Evolutionary conservation across 345 rosid species (phyloP).

Genomic region (Murraya koenigii): DNA sequence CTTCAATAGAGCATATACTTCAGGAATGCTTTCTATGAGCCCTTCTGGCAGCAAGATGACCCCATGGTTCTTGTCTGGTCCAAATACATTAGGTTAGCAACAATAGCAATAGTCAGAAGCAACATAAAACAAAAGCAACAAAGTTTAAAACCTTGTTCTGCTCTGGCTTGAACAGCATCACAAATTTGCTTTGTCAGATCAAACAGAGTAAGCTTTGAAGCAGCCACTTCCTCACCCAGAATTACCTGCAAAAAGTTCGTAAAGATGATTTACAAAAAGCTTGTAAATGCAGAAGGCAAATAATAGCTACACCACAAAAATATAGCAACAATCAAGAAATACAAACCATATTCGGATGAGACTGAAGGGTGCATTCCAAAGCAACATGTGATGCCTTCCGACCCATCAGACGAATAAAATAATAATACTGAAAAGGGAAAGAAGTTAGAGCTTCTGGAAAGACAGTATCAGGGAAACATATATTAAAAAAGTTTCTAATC

Average conservation of each 20-base stretch:
- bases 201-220: constrained; percentile 94
- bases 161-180: constrained; percentile 97
- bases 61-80: constrained; percentile 85
- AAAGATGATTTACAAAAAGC: not conserved
- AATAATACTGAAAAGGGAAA: constrained; percentile 70
- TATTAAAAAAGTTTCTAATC: not conserved
- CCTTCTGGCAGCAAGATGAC: constrained; percentile 98
- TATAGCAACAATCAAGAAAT: constrained; percentile 1
- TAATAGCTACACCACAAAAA: constrained; percentile 1
- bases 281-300: not conserved
- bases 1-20: constrained; percentile 90
- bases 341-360: constrained; percentile 96
- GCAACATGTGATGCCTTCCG: constrained; percentile 97
- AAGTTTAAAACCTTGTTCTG: constrained; percentile 59
- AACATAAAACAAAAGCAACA: constrained; percentile 16
- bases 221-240: constrained; percentile 98
- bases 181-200: constrained; percentile 88
- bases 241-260: constrained; percentile 54
- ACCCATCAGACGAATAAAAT: constrained; percentile 97
- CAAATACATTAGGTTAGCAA: constrained; percentile 24
- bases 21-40: constrained; percentile 94
- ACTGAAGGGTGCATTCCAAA: constrained; percentile 94
- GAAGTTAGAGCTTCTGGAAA: not conserved
- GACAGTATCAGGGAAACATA: not conserved
- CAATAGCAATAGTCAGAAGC: constrained; percentile 8